Evolutionary conservation across 2,329 filamentous ascomycete genomes (phyloP).

Genomic region (Ceratocystis diversiconidia): DNA sequence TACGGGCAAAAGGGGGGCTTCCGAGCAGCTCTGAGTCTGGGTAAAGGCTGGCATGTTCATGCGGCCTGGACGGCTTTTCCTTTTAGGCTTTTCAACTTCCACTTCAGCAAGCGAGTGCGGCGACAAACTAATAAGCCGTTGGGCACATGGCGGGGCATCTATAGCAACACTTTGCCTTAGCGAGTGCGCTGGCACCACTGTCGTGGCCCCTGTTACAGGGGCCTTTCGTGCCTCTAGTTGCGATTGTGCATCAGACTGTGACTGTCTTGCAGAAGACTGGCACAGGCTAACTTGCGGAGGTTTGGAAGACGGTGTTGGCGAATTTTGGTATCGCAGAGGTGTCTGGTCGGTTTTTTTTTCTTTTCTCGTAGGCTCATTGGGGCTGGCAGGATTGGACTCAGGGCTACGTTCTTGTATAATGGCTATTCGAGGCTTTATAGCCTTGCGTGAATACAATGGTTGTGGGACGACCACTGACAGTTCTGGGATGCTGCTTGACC

Average conservation of each 20-base stretch:
- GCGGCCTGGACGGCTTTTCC: slow-evolving; percentile 4
- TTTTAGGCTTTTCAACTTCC: background rate
- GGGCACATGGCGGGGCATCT: slow-evolving; percentile 5
- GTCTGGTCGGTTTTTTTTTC: background rate
- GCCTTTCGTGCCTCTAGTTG: background rate
- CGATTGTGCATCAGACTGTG: background rate
- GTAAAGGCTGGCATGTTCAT: slow-evolving; percentile 14
- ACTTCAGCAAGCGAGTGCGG: background rate
- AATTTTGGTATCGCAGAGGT: background rate
- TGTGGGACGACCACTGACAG: background rate
- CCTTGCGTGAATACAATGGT: background rate
- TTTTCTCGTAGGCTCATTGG: background rate
- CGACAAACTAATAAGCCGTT: background rate
- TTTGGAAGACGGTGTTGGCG: background rate
- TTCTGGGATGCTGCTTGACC: background rate
- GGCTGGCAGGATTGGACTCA: background rate
- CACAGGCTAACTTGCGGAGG: background rate
- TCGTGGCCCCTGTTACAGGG: slow-evolving; percentile 3
- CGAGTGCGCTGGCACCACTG: slow-evolving; percentile 2
- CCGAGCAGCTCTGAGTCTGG: slow-evolving; percentile 1
- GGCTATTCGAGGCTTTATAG: background rate
- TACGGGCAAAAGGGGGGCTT: background rate
- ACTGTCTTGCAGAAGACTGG: background rate
- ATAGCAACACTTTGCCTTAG: background rate
- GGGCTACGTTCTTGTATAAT: background rate